These are phyloP conservation scores for Sphaerobolus stellatus DNA, from an alignment of 1,284 basidiomycete genomes.

Conservation along the genomic window DNA sequence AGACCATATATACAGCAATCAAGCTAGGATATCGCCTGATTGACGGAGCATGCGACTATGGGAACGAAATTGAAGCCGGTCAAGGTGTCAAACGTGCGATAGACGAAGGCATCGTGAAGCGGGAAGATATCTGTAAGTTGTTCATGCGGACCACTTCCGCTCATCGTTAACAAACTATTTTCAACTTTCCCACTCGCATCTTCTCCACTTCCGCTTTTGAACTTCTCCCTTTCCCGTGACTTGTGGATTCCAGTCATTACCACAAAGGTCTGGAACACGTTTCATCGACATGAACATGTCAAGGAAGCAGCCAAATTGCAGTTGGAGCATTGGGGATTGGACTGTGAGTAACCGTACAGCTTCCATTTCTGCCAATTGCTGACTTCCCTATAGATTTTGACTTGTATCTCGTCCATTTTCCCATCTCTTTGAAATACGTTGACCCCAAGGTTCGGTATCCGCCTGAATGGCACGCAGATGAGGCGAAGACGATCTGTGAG, in stretches of 20 bases:
- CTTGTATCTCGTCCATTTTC: constrained; percentile 78
- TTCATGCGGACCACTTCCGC: too few relatives aligned
- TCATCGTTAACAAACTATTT: too few relatives aligned
- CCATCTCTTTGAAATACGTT: constrained; percentile 73
- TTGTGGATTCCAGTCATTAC: too few relatives aligned
- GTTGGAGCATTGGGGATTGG: constrained; percentile 72
- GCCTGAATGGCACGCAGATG: constrained; percentile 73
- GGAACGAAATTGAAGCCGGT: constrained; percentile 41
- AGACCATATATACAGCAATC: constrained; percentile 42
- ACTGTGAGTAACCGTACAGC: constrained; percentile 44
- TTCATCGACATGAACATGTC: constrained; percentile 68
- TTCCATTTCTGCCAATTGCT: too few relatives aligned
- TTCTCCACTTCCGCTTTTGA: background rate
- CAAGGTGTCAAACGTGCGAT: constrained; percentile 38
- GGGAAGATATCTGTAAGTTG: constrained; percentile 39
- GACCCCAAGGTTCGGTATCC: constrained; percentile 75
- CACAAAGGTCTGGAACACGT: constrained; percentile 83
- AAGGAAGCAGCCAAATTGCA: constrained; percentile 58
- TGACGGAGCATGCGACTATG: constrained; percentile 40
- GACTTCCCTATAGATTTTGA: constrained; percentile 69
- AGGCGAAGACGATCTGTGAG: constrained; percentile 47
- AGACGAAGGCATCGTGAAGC: constrained; percentile 38
- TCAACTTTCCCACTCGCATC: too few relatives aligned
- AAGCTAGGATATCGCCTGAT: constrained; percentile 43
- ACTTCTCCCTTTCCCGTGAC: too few relatives aligned